Percentiles rank a stretch among this genome's conserved stretches.
These are phyloP conservation scores for Chernovozyma sophiae-reginae DNA, from an alignment of 1,139 yeast species.

Conservation along the genomic window DNA sequence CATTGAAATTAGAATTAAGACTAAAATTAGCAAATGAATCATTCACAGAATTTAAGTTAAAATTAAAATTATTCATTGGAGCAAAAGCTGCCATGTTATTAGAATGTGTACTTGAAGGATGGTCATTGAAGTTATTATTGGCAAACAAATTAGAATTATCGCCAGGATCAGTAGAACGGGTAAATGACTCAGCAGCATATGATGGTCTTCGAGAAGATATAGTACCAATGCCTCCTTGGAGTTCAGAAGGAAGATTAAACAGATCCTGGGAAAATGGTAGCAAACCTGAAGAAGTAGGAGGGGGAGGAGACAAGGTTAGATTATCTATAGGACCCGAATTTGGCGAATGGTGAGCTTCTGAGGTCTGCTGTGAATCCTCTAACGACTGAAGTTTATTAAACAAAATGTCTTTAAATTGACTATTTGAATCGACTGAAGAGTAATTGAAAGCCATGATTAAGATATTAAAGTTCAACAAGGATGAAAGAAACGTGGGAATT, in stretches of 20 bases:
- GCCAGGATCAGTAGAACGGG: constrained; percentile 26
- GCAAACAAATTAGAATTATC: constrained; percentile 1
- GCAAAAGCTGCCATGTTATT: constrained; percentile 21
- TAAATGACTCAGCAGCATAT: constrained; percentile 59
- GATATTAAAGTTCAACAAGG: too few relatives aligned
- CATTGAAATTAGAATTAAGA: constrained; percentile 34
- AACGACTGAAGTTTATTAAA: constrained; percentile 15
- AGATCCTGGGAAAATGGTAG: constrained; percentile 12
- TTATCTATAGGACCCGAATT: constrained; percentile 11
- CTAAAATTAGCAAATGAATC: constrained; percentile 35
- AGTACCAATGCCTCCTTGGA: constrained; percentile 62
- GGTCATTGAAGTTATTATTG: not conserved
- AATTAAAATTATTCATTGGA: constrained; percentile 20
- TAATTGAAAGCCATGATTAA: not conserved
- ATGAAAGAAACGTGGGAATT: too few relatives aligned
- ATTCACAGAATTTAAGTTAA: constrained; percentile 25
- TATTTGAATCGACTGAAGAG: constrained; percentile 3
- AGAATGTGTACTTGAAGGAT: constrained; percentile 6
- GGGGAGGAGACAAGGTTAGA: constrained; percentile 8
- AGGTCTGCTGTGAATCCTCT: not conserved
- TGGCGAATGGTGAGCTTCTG: constrained; percentile 9
- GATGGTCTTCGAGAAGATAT: constrained; percentile 62
- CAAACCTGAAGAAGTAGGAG: constrained; percentile 7
- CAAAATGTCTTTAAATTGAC: constrained; percentile 24
- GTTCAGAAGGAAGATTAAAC: constrained; percentile 53